Conservation (phyloP, 306 rosid species). For the Inga oerstediana region DNA sequence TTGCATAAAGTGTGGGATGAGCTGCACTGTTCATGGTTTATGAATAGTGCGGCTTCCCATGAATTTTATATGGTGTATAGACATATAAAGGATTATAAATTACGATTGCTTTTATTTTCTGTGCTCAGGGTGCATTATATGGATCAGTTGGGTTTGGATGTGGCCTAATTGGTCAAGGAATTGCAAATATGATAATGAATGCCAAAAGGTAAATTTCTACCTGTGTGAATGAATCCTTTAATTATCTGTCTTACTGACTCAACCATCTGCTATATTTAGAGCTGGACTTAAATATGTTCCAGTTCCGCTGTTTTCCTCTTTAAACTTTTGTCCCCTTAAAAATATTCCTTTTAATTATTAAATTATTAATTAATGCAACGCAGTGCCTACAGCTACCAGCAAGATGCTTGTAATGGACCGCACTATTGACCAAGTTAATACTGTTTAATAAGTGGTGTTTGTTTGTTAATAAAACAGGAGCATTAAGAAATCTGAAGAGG, state of each 20-base stretch:
- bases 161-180: conserved; percentile 95
- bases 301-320: neutral
- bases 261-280: conserved; percentile 7
- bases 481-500: conserved; percentile 84
- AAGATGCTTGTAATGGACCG: neutral
- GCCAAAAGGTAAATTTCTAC: conserved; percentile 68
- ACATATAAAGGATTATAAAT: neutral
- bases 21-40: neutral
- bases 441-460: neutral
- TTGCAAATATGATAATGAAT: conserved; percentile 90
- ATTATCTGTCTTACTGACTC: conserved; percentile 19
- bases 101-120: conserved; percentile 32
- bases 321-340: neutral
- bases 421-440: neutral
- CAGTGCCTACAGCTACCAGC: neutral
- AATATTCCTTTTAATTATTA: neutral
- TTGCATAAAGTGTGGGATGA: neutral
- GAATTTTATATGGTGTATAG: neutral
- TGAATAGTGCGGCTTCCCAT: neutral
- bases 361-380: neutral
- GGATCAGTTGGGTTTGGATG: conserved; percentile 93
- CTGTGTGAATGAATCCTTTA: conserved; percentile 10
- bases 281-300: neutral
- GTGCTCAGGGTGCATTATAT: conserved; percentile 82
- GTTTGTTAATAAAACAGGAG: conserved; percentile 54